Percentiles rank a stretch among this genome's conserved stretches.
Evolutionary conservation across 306 rosid genomes (phyloP).

Genomic region (Malus asiatica): DNA sequence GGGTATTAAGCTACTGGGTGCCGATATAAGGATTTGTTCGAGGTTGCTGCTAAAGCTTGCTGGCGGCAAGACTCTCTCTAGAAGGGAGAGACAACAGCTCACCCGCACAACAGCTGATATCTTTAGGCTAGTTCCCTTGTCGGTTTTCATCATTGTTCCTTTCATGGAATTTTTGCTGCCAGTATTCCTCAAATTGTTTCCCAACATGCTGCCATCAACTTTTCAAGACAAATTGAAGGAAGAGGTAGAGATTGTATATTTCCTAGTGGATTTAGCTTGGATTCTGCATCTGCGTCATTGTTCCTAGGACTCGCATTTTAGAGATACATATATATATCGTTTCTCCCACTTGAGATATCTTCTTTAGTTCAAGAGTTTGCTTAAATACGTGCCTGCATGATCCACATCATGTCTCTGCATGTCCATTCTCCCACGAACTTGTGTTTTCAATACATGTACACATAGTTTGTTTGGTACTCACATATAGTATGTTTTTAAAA

Average conservation of each 20-base stretch:
- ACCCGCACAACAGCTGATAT: constrained; percentile 87
- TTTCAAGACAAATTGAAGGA: constrained; percentile 96
- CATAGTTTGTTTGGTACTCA: not conserved
- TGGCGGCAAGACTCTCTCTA: constrained; percentile 81
- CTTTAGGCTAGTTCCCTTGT: constrained; percentile 85
- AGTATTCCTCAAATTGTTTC: constrained; percentile 77
- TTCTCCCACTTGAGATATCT: not conserved
- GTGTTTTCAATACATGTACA: not conserved
- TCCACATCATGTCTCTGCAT: not conserved
- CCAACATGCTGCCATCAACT: constrained; percentile 94
- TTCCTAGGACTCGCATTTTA: no score
- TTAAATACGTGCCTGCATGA: not conserved
- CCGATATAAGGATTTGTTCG: constrained; percentile 76
- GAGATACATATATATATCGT: no score
- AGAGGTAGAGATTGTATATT: constrained; percentile 43
- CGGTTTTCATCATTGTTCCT: constrained; percentile 84
- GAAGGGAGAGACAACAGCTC: constrained; percentile 90
- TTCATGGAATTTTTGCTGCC: constrained; percentile 89
- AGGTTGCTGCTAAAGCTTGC: constrained; percentile 82
- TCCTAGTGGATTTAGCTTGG: not conserved
- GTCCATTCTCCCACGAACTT: not conserved
- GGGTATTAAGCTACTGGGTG: constrained; percentile 79
- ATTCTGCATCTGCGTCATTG: not conserved
- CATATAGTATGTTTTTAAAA: not conserved
- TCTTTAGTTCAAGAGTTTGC: not conserved